Percentiles rank a stretch among this genome's conserved stretches.
Conservation (phyloP, 495 filamentous ascomycete species). For the Podospora fimiseda region DNA sequence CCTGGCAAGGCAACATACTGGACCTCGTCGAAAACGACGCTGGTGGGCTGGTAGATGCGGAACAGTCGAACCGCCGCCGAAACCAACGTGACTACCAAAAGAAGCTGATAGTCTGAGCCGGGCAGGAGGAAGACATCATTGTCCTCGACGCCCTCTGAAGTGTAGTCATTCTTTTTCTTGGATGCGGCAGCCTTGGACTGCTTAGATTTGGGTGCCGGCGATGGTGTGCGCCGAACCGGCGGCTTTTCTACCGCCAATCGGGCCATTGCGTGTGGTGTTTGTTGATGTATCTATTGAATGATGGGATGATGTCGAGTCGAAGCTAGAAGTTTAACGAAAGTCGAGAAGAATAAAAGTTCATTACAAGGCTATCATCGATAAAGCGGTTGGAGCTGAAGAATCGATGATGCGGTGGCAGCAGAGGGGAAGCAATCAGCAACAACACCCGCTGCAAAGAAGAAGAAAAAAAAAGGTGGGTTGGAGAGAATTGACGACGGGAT, state of each 20-base stretch:
- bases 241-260: constrained; percentile 36
- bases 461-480: constrained; percentile 1
- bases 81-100: constrained; percentile 65
- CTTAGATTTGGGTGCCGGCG: constrained; percentile 5
- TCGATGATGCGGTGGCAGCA: neutral
- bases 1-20: constrained; percentile 53
- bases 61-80: constrained; percentile 80
- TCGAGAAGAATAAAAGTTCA: constrained; percentile 36
- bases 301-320: constrained; percentile 1
- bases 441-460: neutral
- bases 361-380: constrained; percentile 39
- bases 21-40: constrained; percentile 98
- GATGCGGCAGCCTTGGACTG: constrained; percentile 21
- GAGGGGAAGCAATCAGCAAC: too few relatives aligned
- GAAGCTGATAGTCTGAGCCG: constrained; percentile 69
- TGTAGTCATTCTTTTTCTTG: constrained; percentile 49
- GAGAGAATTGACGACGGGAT: neutral
- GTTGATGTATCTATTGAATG: constrained; percentile 8
- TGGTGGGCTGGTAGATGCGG: constrained; percentile 91
- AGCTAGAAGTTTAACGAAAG: constrained; percentile 38
- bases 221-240: constrained; percentile 25
- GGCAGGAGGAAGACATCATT: constrained; percentile 71
- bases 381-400: constrained; percentile 3
- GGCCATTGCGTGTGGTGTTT: constrained; percentile 32
- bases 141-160: constrained; percentile 59